phyloP scores from a whole-genome alignment of 1,284 basidiomycete genomes.

The Ceratobasidium papillatum region DNA sequence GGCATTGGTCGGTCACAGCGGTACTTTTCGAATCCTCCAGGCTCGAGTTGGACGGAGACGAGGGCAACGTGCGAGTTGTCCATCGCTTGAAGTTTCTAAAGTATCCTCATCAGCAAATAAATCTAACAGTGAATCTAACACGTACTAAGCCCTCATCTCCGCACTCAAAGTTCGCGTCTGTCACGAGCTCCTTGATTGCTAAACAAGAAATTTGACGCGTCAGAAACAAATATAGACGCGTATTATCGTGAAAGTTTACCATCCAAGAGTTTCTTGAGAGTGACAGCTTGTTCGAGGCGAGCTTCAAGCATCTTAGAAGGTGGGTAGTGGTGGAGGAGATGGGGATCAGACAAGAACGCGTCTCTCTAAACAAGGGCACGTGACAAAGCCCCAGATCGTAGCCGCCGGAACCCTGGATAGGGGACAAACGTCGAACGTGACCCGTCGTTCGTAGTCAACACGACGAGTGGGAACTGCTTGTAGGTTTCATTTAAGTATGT shows the following conservation, averaged over 20 bases:
- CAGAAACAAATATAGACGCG: constrained; percentile 36
- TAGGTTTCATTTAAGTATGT: too few species aligned
- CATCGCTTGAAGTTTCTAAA: constrained; percentile 92
- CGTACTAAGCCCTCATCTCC: constrained; percentile 93
- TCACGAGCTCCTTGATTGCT: constrained; percentile 98
- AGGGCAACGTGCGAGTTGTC: constrained; percentile 99
- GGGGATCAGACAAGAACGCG: constrained; percentile 16
- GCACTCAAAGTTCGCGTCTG: constrained; percentile 98
- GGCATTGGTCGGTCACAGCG: constrained; percentile 97
- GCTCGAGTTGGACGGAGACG: constrained; percentile 82
- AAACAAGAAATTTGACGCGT: constrained; percentile 36
- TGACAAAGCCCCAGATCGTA: constrained; percentile 4
- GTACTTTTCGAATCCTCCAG: constrained; percentile 84
- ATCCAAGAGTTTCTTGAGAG: constrained; percentile 87
- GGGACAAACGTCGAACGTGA: too few species aligned
- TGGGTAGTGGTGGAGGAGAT: constrained; percentile 17
- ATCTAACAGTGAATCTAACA: constrained; percentile 45
- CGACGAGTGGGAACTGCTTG: too few species aligned
- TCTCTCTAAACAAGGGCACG: constrained; percentile 35
- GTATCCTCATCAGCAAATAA: not conserved
- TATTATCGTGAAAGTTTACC: constrained; percentile 60
- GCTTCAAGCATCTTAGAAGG: constrained; percentile 84
- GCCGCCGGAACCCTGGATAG: not conserved
- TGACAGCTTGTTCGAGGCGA: constrained; percentile 81
- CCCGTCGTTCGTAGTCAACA: too few species aligned